Conservation (phyloP, 1,139 yeast species). For the Dujonia santamariae region DNA sequence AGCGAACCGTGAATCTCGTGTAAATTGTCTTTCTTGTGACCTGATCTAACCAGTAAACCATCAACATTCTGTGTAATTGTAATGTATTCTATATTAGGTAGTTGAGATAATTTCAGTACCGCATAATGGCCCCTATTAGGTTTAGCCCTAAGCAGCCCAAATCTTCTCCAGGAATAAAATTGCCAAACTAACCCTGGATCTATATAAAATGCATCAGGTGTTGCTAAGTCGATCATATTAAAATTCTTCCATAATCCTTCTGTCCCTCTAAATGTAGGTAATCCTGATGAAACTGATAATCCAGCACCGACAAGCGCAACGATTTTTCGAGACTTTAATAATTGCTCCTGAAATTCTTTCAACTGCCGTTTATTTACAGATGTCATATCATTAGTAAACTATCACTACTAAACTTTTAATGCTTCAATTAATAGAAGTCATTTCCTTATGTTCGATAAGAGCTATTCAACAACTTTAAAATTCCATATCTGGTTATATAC, state of each 20-base stretch:
- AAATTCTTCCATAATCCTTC: conserved; percentile 78
- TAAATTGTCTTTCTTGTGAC: conserved; percentile 49
- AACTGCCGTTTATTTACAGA: conserved; percentile 15
- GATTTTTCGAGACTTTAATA: conserved; percentile 51
- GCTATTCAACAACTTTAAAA: too few species aligned
- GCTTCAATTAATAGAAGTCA: too few species aligned
- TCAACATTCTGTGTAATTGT: conserved; percentile 84
- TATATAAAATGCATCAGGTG: conserved; percentile 81
- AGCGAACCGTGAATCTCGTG: conserved; percentile 78
- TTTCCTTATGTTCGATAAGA: too few species aligned
- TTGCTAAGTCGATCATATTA: conserved; percentile 80
- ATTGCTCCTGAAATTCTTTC: conserved; percentile 55
- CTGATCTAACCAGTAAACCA: conserved; percentile 65
- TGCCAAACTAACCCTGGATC: conserved; percentile 92
- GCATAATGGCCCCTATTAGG: conserved; percentile 78
- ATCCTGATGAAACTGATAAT: conserved; percentile 71
- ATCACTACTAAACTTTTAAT: too few species aligned
- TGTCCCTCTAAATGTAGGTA: conserved; percentile 69
- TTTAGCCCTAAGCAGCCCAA: conserved; percentile 56
- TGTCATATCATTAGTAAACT: too few species aligned
- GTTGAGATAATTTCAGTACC: conserved; percentile 47
- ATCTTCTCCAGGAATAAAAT: conserved; percentile 71
- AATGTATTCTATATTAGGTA: conserved; percentile 33
- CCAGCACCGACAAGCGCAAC: conserved; percentile 87
- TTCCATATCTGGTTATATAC: too few species aligned